Evolutionary conservation across 2,329 filamentous ascomycete genomes (phyloP), one percentile per base, ranked within the genome.

Genomic region (Hypoxylon sp.): DNA sequence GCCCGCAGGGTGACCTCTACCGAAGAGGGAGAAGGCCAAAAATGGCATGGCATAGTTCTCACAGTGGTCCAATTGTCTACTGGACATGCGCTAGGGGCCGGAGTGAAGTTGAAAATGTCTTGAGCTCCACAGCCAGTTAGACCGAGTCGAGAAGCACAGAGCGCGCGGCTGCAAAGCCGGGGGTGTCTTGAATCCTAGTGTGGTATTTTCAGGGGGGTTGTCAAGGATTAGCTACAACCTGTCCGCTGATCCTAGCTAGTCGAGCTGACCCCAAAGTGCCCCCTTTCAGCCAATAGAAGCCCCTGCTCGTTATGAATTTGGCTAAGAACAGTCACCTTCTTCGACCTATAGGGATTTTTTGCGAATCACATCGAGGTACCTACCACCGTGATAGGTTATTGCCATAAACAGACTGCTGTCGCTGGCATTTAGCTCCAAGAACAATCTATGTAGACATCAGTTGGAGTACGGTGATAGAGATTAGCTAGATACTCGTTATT

Each of bases 171-270:
- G 70, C 60, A 51, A 51, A 62, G 63, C 56, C 51, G 59, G 65
- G 58, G 69, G 29, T 69, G 71, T 69, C 69, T 73, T 69, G 65
- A 68, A 71, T 68, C 51, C 58, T 61, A 61, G 56, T 44, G 74
- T 75, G 48, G 73, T 69, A 75, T 75, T 74, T 72, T 74, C 75
- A 76, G 74, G 74, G 75, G 74, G 74, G 51, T 17, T 42, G 27
- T 50, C 70, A 56, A 68, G 67, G 67, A 66, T 66, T 29, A 66
- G 31, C 62, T 68, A 57, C 58, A 68, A 62, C 62, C 64, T 63
- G 62, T 67, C 69, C 65, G 62, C 44, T 51, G 54, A 60, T 64
- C 65, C 60, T 63, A 31, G 44, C 73, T 70, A 72, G 57, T 74
- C 62, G 68, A 47, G 50, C 48, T 37, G 39, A 44, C 62, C 59